phyloP scores from a whole-genome alignment of 2,329 filamentous ascomycete species.

The Pezicula carpinea region DNA sequence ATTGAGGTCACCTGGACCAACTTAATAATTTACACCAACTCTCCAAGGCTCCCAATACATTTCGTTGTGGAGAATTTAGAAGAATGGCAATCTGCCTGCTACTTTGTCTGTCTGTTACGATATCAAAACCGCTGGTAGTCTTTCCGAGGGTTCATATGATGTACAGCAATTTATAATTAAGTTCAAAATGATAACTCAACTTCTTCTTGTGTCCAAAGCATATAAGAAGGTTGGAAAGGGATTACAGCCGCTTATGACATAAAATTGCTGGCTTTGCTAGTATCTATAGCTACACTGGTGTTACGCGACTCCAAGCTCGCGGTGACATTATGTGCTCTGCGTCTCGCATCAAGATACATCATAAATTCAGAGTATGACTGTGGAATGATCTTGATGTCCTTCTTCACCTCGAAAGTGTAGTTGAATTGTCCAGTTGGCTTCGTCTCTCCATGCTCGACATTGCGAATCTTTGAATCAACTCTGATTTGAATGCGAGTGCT shows the following conservation, averaged over 20 bases:
- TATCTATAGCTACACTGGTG: neutral
- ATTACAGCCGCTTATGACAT: neutral
- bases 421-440: constrained; percentile 70
- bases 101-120: too few species aligned
- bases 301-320: neutral
- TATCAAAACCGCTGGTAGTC: too few species aligned
- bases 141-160: too few species aligned
- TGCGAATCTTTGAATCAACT: constrained; percentile 63
- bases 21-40: too few species aligned
- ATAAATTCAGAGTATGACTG: constrained; percentile 33
- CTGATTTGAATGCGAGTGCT: constrained; percentile 62
- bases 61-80: too few species aligned
- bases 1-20: too few species aligned
- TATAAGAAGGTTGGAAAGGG: too few species aligned
- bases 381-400: constrained; percentile 62
- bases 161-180: too few species aligned
- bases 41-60: too few species aligned
- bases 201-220: too few species aligned
- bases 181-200: too few species aligned
- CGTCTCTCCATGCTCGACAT: constrained; percentile 62
- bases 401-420: constrained; percentile 65
- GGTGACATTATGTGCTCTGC: constrained; percentile 21
- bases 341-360: constrained; percentile 33
- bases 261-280: neutral
- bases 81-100: too few species aligned